Evolutionary conservation across 345 rosid genomes (phyloP).

Genomic region (Salix brachista): DNA sequence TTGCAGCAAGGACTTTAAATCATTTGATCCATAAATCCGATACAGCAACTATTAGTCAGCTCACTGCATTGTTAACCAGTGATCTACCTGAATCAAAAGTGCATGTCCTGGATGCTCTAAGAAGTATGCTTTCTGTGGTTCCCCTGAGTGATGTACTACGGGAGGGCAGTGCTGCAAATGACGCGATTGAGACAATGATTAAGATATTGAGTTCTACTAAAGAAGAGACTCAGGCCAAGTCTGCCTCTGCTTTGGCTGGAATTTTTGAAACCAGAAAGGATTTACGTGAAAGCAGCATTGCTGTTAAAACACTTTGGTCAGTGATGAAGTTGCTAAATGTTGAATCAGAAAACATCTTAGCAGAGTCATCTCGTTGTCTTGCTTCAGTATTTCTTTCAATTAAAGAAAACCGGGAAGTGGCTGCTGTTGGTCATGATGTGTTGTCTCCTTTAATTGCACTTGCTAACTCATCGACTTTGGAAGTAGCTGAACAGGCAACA

Average conservation of each 20-base stretch:
- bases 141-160: conserved; percentile 68
- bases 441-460: conserved; percentile 60
- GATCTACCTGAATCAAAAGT: conserved; percentile 96
- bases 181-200: conserved; percentile 95
- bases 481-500: conserved; percentile 90
- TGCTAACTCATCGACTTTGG: conserved; percentile 72
- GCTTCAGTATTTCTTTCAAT: conserved; percentile 88
- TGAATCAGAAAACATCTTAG: conserved; percentile 76
- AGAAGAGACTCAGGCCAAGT: conserved; percentile 95
- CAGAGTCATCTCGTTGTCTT: conserved; percentile 71
- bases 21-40: conserved; percentile 97
- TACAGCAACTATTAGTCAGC: conserved; percentile 95
- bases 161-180: conserved; percentile 98
- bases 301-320: conserved; percentile 69
- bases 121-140: conserved; percentile 92
- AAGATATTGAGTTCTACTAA: conserved; percentile 76
- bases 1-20: conserved; percentile 94
- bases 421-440: conserved; percentile 77
- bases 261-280: conserved; percentile 78
- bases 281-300: conserved; percentile 84
- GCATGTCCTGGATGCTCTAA: conserved; percentile 88
- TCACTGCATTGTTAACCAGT: conserved; percentile 88
- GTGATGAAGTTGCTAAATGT: conserved; percentile 69
- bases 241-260: conserved; percentile 92
- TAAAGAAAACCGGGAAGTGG: conserved; percentile 88